These are phyloP conservation scores for Suillus subalutaceus DNA, from an alignment of 768 basidiomycete species.

Conservation along the genomic window DNA sequence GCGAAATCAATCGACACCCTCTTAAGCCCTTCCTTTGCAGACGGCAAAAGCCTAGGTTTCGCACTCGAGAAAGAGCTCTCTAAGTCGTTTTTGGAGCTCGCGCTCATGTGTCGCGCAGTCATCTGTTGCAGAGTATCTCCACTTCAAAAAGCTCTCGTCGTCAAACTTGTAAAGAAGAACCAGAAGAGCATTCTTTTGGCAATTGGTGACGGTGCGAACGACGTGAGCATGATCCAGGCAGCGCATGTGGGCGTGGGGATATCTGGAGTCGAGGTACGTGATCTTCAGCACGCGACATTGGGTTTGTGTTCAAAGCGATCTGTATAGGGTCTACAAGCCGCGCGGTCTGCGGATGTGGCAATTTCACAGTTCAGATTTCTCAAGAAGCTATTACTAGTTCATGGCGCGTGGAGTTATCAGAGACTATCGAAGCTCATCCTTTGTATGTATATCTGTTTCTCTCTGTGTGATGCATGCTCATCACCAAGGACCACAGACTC, in stretches of 20 bases:
- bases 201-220: conserved; percentile 97
- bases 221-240: conserved; percentile 99
- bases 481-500: conserved; percentile 59
- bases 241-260: conserved; percentile 98
- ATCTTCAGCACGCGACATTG: neutral
- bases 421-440: conserved; percentile 93
- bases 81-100: conserved; percentile 89
- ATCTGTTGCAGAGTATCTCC: conserved; percentile 78
- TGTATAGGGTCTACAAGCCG: conserved; percentile 90
- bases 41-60: conserved; percentile 92
- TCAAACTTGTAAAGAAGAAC: conserved; percentile 99
- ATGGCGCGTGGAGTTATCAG: conserved; percentile 98
- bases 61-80: conserved; percentile 94
- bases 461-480: conserved; percentile 4
- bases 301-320: neutral
- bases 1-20: neutral
- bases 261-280: conserved; percentile 87
- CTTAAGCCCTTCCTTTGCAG: conserved; percentile 40
- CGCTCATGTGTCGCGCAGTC: conserved; percentile 98
- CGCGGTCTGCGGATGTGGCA: conserved; percentile 94
- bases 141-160: conserved; percentile 94
- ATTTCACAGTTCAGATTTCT: conserved; percentile 97
- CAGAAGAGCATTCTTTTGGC: conserved; percentile 91
- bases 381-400: conserved; percentile 93
- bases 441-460: conserved; percentile 56